Base-by-base conservation (phyloP, 2,329 filamentous ascomycete genomes). In the Penicillium sp. region DNA sequence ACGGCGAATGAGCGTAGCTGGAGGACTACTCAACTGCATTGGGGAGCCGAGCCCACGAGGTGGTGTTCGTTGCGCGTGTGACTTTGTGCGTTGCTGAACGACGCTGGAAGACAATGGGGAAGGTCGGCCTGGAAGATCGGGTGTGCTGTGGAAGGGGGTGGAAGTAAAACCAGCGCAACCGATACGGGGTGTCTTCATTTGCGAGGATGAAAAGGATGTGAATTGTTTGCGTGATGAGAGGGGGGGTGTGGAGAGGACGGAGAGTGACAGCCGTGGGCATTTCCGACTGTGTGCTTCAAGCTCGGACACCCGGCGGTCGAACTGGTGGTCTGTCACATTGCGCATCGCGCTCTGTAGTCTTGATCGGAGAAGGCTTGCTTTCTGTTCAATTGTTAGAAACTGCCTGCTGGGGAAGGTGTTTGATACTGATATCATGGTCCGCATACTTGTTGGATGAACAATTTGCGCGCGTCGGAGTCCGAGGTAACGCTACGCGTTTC, bases 281-380 rank as follows among this genome's bases (percentile, higher is more conserved):
- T 74, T 75, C 47, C 71, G 72, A 44, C 72, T 73, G 58, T 75
- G 71, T 38, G 69, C 73, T 62, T 77, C 74, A 23, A 76, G 67
- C n/a, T 74, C 73, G 21, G 73, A 75, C 31, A 77, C 56, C 16
- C 74, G 69, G 19, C 72, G 73, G 55, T 77, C 75, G 49, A 77
- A 70, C 55, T 75, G 70, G 53, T 73, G 66, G 55, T 72, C 65
- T 57, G 67, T 65, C 41, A 75, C 70, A 52, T 68, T 71, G 44
- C 72, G 74, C 74, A 76, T 75, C 46, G 75, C 75, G 40, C 65
- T 71, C 64, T 75, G 75, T 50, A 77, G 66, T 59, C 70, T 70
- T 58, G 55, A 71, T 50, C 70, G 72, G 46, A 76, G 73, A 11
- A 76, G 68, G 41, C 50, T 67, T 50, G 75, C 75, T 76, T 75